Evolutionary conservation across 2,329 filamentous ascomycete species (phyloP), one percentile per base, ranked within the genome.

Genomic region (Trematosphaeria pertusa): DNA sequence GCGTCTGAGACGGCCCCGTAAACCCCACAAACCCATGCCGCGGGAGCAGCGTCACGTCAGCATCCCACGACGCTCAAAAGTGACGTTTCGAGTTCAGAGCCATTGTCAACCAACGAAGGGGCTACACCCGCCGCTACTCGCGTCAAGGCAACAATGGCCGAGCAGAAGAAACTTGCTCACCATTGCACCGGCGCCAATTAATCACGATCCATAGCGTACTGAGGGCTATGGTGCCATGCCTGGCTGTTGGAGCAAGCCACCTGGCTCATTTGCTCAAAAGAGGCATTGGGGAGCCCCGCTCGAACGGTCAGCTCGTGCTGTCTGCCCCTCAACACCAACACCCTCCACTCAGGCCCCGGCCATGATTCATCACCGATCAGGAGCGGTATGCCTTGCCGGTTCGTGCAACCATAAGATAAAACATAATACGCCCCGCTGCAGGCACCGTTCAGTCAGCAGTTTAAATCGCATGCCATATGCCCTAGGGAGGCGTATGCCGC

Each of bases 11-110:
- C 14, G 15, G 32, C 37, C 43, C 33, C 47, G 33, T 7, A 14
- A 46, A 46, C 48, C 48, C 48, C 48, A 50, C 43, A 40, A 43
- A 38, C 26, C 42, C 33, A 45, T 24, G 31, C 38, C 30, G 48
- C 31, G 22, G 18, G 20, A 18, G 11, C 37, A 17, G 18, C 17
- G 24, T 28, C 35, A 37, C 30, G 34, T 38, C 35, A 45, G 43
- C 43, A 45, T 35, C 26, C 38, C 32, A 44, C 40, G 40, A 22
- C 40, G 42, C 18, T 26, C 37, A 32, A 36, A 33, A n/a, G n/a
- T n/a, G n/a, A n/a, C n/a, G n/a, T n/a, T n/a, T n/a, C n/a, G n/a
- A n/a, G n/a, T n/a, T n/a, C n/a, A n/a, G n/a, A n/a, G n/a, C n/a
- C n/a, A n/a, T n/a, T n/a, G n/a, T n/a, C n/a, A n/a, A n/a, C n/a